Evolutionary conservation across 345 rosid species (phyloP).

Genomic region (Moricandia moricandioides): DNA sequence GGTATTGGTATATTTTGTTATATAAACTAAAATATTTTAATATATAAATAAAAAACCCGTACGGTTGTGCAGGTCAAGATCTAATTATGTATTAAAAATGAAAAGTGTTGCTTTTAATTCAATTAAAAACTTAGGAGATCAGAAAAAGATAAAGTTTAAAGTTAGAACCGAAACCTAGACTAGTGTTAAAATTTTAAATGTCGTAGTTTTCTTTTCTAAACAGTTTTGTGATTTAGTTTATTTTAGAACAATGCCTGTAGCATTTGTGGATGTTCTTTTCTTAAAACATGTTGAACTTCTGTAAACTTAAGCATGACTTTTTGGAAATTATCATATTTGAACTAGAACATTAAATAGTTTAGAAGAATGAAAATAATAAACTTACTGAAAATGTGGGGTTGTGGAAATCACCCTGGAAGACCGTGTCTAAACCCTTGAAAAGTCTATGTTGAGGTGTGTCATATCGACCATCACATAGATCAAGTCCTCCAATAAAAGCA

Average conservation of each 20-base stretch:
- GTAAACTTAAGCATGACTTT: not conserved
- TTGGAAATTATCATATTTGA: not conserved
- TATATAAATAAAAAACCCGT: too few species aligned
- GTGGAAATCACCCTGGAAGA: slow-evolving; percentile 50
- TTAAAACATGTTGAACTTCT: not conserved
- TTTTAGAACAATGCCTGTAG: not conserved
- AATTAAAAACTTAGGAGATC: not conserved
- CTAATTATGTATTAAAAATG: not conserved
- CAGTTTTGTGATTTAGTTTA: not conserved
- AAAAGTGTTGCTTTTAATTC: not conserved
- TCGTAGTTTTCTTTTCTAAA: not conserved
- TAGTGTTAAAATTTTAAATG: not conserved
- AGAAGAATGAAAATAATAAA: not conserved
- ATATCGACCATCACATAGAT: slow-evolving; percentile 75
- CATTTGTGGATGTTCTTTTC: not conserved
- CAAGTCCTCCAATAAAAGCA: slow-evolving; percentile 64
- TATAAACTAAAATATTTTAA: too few species aligned
- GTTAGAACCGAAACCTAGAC: not conserved
- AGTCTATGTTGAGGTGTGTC: slow-evolving; percentile 68
- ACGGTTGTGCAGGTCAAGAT: too few species aligned
- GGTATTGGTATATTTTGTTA: too few species aligned
- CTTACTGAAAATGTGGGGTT: slow-evolving; percentile 64
- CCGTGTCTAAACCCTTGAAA: slow-evolving; percentile 51
- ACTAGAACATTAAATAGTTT: not conserved
- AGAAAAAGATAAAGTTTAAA: not conserved